Evolutionary conservation across 192 early-diverging fungal genomes (phyloP), one percentile per base, ranked within the genome.

Genomic region (Obelidium mucronatum): DNA sequence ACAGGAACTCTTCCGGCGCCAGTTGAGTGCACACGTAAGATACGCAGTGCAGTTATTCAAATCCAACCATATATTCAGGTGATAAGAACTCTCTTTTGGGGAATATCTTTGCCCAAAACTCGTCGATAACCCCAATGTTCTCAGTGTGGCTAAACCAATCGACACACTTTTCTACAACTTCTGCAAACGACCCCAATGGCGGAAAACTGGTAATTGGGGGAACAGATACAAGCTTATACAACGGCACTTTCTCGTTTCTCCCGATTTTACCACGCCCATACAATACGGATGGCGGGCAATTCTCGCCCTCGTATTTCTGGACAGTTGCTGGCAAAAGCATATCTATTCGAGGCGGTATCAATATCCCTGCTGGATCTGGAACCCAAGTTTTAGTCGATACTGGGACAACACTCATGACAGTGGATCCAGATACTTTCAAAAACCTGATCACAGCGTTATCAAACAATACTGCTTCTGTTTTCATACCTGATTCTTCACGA

Each of bases 231-330:
- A 36, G 13, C 35, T 39, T 73, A 11, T 73, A 73, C 70, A 37
- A 56, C n/a, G 70, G 70, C 30, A 73, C 36, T 59, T 73, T 56
- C n/a, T 59, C 70, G 13, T 73, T 73, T 56, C 11, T 73, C 31
- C 70, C 70, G 13, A n/a, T 73, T 3, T 36, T 37, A 28, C 55
- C 70, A 15, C 17, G 15, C n/a, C 15, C 70, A 24, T n/a, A 39
- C 13, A 11, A 4, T 37, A 13, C 33, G 63, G 19, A 17, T 33
- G 37, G 4, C 30, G 19, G 37, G 6, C 39, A 65, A 28, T 65
- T 28, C 35, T 65, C 33, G 63, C 13, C 33, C 30, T 8, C 39
- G 19, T 17, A 4, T 15, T 17, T 33, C 4, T 28, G 15, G 19
- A 5, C 31, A 11, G 8, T 65, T 4, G 19, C 30, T 35, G 63